These are phyloP conservation scores for Geotrichum australiense DNA, from an alignment of 1,139 yeast genomes.

Conservation along the genomic window DNA sequence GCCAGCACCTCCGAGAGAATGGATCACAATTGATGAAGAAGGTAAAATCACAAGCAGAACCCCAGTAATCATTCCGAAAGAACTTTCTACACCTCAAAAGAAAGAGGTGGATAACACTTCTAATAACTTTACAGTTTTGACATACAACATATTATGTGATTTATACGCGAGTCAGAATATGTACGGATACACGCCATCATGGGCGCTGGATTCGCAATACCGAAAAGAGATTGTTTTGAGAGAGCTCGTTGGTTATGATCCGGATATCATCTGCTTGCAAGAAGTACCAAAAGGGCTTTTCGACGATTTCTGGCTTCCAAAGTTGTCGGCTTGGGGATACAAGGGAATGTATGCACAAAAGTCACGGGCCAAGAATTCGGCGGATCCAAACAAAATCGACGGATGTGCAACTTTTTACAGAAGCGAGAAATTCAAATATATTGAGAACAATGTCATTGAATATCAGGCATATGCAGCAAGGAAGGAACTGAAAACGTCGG, in stretches of 20 bases:
- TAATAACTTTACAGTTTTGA: constrained; percentile 58
- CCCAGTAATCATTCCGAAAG: constrained; percentile 6
- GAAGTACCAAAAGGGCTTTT: constrained; percentile 87
- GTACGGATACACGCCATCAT: constrained; percentile 92
- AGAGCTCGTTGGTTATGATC: constrained; percentile 56
- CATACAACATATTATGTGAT: constrained; percentile 90
- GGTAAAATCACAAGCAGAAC: constrained; percentile 41
- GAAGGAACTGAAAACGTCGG: constrained; percentile 84
- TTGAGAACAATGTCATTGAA: constrained; percentile 71
- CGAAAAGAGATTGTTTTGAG: constrained; percentile 68
- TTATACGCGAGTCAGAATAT: constrained; percentile 88
- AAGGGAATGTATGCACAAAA: constrained; percentile 77
- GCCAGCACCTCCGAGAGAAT: constrained; percentile 67
- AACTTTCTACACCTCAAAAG: constrained; percentile 4
- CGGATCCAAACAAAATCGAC: constrained; percentile 83
- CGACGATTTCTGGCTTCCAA: constrained; percentile 80
- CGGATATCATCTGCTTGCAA: constrained; percentile 86
- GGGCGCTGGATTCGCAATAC: constrained; percentile 97
- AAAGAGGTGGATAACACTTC: constrained; percentile 20
- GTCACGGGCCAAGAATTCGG: constrained; percentile 83
- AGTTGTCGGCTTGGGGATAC: constrained; percentile 68
- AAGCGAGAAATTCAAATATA: constrained; percentile 56
- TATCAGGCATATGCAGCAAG: constrained; percentile 85
- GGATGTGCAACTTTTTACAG: constrained; percentile 94
- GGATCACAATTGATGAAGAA: constrained; percentile 73